Conservation (phyloP, 805 yeast species). For the Starmera dryadoides region DNA sequence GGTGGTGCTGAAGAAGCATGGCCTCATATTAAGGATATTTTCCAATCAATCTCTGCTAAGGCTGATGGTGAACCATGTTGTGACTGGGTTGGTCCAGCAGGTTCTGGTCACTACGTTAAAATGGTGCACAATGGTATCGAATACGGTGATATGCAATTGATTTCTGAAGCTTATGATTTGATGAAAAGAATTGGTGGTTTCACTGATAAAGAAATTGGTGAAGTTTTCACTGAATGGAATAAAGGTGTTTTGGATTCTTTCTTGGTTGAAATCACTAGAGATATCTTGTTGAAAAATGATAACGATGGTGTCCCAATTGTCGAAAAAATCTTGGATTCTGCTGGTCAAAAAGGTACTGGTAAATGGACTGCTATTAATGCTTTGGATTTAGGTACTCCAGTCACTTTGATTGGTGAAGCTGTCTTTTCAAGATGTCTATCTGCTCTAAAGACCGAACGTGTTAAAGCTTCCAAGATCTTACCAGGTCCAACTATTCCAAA, state of each 20-base stretch:
- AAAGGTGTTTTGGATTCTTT: conserved; percentile 95
- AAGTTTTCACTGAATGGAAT: conserved; percentile 90
- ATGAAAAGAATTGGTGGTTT: conserved; percentile 92
- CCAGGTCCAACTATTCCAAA: conserved; percentile 70
- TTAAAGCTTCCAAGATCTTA: conserved; percentile 69
- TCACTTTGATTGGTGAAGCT: conserved; percentile 97
- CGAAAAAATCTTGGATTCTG: conserved; percentile 93
- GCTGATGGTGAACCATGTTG: conserved; percentile 99
- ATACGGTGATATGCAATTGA: conserved; percentile 99
- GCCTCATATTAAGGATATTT: conserved; percentile 96
- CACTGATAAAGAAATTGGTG: conserved; percentile 86
- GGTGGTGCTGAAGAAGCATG: conserved; percentile 98
- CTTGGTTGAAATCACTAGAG: conserved; percentile 95
- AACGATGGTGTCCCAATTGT: conserved; percentile 87
- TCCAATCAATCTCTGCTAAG: conserved; percentile 95
- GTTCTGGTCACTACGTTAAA: conserved; percentile 98
- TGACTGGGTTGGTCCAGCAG: conserved; percentile 99
- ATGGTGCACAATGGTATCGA: conserved; percentile 99
- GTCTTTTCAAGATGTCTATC: conserved; percentile 95
- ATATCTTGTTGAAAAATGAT: conserved; percentile 84
- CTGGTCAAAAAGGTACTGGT: conserved; percentile 99
- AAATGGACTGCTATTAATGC: conserved; percentile 99
- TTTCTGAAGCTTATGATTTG: conserved; percentile 95
- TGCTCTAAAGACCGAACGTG: conserved; percentile 87
- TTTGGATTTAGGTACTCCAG: conserved; percentile 96